phyloP scores from a whole-genome alignment of 352 stramenopile genomes.

The Pythium utonaiense region DNA sequence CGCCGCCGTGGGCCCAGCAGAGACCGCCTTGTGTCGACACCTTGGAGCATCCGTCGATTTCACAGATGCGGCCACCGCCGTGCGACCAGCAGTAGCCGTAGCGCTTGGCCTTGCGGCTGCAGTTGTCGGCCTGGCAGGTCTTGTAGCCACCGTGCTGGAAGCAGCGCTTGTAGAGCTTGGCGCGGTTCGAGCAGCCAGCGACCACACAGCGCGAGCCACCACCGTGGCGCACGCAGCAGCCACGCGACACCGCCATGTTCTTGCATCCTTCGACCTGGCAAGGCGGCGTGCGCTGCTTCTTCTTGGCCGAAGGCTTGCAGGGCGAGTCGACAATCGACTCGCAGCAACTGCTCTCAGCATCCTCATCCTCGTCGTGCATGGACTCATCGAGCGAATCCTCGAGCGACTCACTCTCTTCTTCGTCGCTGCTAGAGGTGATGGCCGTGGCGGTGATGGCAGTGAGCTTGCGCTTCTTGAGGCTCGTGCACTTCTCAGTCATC shows the following conservation, averaged over 20 bases:
- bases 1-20: constrained; percentile 77
- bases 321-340: background rate
- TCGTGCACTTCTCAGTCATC: constrained; percentile 13
- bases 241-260: constrained; percentile 55
- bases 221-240: constrained; percentile 49
- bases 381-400: constrained; percentile 2
- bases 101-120: constrained; percentile 71
- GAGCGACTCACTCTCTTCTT: constrained; percentile 9
- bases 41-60: constrained; percentile 49
- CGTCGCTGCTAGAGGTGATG: constrained; percentile 14
- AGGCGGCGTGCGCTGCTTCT: constrained; percentile 49
- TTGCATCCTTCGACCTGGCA: constrained; percentile 67
- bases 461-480: constrained; percentile 27
- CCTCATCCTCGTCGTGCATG: constrained; percentile 1
- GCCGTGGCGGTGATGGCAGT: background rate
- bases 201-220: constrained; percentile 48
- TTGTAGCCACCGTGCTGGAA: constrained; percentile 77
- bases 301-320: constrained; percentile 10
- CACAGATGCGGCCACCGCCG: constrained; percentile 69
- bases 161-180: constrained; percentile 71
- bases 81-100: constrained; percentile 83
- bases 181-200: constrained; percentile 58
- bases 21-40: constrained; percentile 62
- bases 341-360: background rate
- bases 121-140: constrained; percentile 58